Conservation (phyloP, 768 basidiomycete species). For the Scleroderma bovista region DNA sequence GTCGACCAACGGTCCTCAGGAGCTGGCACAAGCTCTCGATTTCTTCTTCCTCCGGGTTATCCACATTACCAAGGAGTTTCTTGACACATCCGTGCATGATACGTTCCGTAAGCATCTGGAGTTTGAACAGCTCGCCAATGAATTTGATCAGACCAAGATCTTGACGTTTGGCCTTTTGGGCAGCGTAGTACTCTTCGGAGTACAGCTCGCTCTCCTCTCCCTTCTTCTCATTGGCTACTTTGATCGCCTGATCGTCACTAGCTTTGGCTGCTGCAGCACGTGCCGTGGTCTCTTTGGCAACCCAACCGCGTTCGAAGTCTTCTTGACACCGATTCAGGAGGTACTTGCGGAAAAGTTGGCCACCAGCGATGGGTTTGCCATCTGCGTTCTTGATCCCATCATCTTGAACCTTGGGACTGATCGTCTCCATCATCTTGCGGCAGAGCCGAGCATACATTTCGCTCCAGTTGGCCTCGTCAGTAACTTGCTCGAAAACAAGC, state of each 20-base stretch:
- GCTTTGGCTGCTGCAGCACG: constrained; percentile 79
- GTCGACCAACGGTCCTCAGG: constrained; percentile 78
- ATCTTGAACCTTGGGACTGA: constrained; percentile 83
- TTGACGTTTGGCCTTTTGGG: constrained; percentile 94
- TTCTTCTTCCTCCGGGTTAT: constrained; percentile 96
- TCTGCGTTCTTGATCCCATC: constrained; percentile 76
- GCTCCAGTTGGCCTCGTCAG: constrained; percentile 91
- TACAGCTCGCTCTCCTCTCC: constrained; percentile 67
- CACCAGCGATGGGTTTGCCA: constrained; percentile 88
- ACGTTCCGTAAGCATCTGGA: constrained; percentile 94
- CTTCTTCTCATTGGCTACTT: constrained; percentile 57
- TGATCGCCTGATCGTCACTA: no score
- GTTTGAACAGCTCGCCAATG: constrained; percentile 97
- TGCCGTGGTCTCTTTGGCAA: constrained; percentile 81
- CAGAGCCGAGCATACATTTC: constrained; percentile 97
- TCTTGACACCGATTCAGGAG: constrained; percentile 94
- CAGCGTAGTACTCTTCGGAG: constrained; percentile 93
- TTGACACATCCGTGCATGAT: constrained; percentile 99
- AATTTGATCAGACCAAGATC: constrained; percentile 97
- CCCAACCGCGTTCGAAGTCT: constrained; percentile 96
- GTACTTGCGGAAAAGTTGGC: constrained; percentile 94
- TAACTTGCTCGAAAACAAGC: constrained; percentile 95
- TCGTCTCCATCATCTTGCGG: constrained; percentile 91
- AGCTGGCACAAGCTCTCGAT: constrained; percentile 95
- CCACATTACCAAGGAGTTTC: constrained; percentile 88